Base-by-base conservation (phyloP, 139 green algal species). In the Chlamydomonas sphaeroides region DNA sequence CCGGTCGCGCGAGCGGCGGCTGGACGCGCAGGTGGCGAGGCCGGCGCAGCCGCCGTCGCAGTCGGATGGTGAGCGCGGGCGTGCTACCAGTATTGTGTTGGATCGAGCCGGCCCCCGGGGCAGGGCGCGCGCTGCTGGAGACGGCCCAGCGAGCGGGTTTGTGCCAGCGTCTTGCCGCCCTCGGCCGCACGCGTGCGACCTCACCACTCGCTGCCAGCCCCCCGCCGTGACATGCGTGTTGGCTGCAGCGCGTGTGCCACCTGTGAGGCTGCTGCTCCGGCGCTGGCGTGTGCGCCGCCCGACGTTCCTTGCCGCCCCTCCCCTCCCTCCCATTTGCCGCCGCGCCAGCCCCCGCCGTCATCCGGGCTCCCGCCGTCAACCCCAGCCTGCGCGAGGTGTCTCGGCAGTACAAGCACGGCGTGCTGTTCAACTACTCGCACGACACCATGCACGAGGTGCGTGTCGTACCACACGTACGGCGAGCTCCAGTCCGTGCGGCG, bases 371-470 rank as follows among this genome's bases (percentile, higher is more conserved):
- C 23, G 15, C 75, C 32, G 41, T 72, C 41, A 82, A 82, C 75
- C 75, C 75, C 32, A 32, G 32, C 32, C 25, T 84, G 15, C 77
- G 77, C 5, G 77, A 84, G n/a, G 57, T 84, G 48, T 2, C 0
- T 0, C 77, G 77, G 11, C 35, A n/a, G 0, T 84, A 42, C 77
- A 67, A 75, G 65, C 35, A 25, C 26, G 77, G 77, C 14, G 49
- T 68, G 15, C 77, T 84, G 25, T 84, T 84, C 77, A 84, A 84
- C 77, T 84, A 84, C 65, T 84, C 77, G 2, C 57, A 84, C 21
- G 77, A 84, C 48, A 84, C 77, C 63, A 84, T 84, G 77, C 77
- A 84, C 77, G 77, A 84, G 77, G 77, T 75, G 65, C 6, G 42
- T 53, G 45, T 14, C 45, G 45, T 53, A 53, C 45, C 10, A 21